Percentiles rank a stretch among this genome's conserved stretches.
These are phyloP conservation scores for Phytophthora melonis DNA, from an alignment of 352 stramenopile genomes.

Conservation along the genomic window DNA sequence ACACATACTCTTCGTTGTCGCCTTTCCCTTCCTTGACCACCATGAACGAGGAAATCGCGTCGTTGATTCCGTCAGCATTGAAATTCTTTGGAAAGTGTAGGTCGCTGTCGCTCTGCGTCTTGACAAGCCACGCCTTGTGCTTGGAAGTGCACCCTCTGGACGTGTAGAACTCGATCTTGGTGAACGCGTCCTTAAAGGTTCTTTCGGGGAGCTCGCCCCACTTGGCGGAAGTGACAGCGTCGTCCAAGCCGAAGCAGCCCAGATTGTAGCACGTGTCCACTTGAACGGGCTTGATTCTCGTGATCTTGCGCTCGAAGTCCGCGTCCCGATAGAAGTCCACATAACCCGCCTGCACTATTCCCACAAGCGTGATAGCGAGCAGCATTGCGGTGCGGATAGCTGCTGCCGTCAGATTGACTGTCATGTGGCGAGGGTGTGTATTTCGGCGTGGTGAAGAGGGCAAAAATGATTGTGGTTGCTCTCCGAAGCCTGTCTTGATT, in stretches of 20 bases:
- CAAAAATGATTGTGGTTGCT: not conserved
- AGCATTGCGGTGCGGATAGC: not conserved
- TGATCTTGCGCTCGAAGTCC: conserved; percentile 18
- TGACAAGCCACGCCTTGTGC: not conserved
- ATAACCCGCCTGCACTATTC: conserved; percentile 1
- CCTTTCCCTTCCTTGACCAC: not conserved
- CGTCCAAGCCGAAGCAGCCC: not conserved
- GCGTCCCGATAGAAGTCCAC: conserved; percentile 22
- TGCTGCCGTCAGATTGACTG: not conserved
- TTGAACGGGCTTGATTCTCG: conserved; percentile 8
- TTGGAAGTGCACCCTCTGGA: not conserved
- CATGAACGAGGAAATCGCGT: conserved; percentile 3
- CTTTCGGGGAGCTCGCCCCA: conserved; percentile 16
- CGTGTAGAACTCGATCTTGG: not conserved
- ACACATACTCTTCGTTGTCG: not conserved
- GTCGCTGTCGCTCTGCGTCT: not conserved
- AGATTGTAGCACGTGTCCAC: conserved; percentile 22
- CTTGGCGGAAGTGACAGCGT: conserved; percentile 7
- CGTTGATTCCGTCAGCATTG: not conserved
- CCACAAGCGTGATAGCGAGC: not conserved
- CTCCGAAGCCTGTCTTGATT: too few species aligned
- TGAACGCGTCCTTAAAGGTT: not conserved
- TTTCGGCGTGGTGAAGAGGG: not conserved
- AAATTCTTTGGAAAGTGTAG: not conserved
- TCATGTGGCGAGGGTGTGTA: too few species aligned